These are phyloP conservation scores for Bruguiera parviflora DNA, from an alignment of 345 rosid genomes.

Conservation along the genomic window DNA sequence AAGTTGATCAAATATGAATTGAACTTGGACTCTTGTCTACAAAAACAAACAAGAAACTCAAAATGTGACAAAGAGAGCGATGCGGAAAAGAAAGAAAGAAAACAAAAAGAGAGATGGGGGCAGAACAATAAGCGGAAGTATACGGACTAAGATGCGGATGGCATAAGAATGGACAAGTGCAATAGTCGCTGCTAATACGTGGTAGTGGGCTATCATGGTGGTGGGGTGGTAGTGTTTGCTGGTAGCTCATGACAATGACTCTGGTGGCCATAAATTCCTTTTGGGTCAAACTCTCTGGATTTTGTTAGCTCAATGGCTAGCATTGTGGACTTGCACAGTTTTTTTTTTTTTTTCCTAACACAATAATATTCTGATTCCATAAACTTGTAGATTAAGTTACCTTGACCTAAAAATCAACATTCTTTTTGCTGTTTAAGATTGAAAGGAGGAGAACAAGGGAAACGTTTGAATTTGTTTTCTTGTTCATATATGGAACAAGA, in stretches of 20 bases:
- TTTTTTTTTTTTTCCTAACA: not conserved
- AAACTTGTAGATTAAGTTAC: not conserved
- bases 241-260: not conserved
- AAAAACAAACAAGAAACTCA: too few species aligned
- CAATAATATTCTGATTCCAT: not conserved
- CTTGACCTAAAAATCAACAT: not conserved
- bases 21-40: too few species aligned
- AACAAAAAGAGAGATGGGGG: not conserved
- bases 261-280: not conserved
- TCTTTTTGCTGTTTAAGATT: not conserved
- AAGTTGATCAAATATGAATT: too few species aligned
- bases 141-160: not conserved
- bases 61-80: too few species aligned
- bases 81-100: too few species aligned
- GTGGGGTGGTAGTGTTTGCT: not conserved
- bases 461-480: not conserved
- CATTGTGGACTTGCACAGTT: not conserved
- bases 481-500: too few species aligned
- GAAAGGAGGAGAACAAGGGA: not conserved
- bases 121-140: not conserved
- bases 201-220: constrained; percentile 1
- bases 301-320: not conserved
- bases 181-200: not conserved
- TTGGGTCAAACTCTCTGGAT: not conserved
- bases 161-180: not conserved